These are phyloP conservation scores for Vitrella brassicaformis DNA, from an alignment of 73 alveolate species.

Conservation along the genomic window DNA sequence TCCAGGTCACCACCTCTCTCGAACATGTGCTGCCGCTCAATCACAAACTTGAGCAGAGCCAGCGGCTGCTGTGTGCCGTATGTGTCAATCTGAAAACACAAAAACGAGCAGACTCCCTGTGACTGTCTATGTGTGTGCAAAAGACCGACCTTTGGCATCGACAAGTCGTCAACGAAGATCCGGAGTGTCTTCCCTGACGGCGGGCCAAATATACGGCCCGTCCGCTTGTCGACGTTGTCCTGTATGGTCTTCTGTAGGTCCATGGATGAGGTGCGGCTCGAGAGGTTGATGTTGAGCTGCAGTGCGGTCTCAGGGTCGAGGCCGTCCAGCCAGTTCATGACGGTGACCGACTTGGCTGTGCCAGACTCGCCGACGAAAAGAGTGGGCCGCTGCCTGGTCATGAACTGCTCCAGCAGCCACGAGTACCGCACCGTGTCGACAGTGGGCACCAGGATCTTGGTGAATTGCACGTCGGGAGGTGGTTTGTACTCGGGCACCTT, in stretches of 20 bases:
- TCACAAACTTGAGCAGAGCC: conserved; percentile 86
- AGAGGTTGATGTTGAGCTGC: conserved; percentile 92
- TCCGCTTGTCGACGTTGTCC: conserved; percentile 93
- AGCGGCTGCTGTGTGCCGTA: conserved; percentile 97
- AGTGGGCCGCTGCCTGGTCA: conserved; percentile 15
- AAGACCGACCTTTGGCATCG: conserved; percentile 80
- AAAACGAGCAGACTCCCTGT: neutral
- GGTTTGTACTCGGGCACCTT: conserved; percentile 41
- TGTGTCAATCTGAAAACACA: conserved; percentile 51
- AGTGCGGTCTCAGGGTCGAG: conserved; percentile 67
- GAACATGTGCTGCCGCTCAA: conserved; percentile 67
- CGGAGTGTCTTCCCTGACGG: conserved; percentile 81
- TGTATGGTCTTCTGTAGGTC: conserved; percentile 84
- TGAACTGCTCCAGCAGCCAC: conserved; percentile 66
- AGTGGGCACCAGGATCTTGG: conserved; percentile 96
- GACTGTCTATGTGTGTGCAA: too few relatives aligned
- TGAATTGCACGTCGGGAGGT: conserved; percentile 77
- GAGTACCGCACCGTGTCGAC: conserved; percentile 75
- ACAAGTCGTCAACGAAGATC: conserved; percentile 90
- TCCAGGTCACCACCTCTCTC: conserved; percentile 87
- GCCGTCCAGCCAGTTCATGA: conserved; percentile 71
- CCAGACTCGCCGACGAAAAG: conserved; percentile 35
- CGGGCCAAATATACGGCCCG: conserved; percentile 95
- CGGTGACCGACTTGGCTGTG: conserved; percentile 66
- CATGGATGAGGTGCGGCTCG: conserved; percentile 85